Evolutionary conservation across 1,139 yeast species (phyloP).

Genomic region (Candida tropicalis): DNA sequence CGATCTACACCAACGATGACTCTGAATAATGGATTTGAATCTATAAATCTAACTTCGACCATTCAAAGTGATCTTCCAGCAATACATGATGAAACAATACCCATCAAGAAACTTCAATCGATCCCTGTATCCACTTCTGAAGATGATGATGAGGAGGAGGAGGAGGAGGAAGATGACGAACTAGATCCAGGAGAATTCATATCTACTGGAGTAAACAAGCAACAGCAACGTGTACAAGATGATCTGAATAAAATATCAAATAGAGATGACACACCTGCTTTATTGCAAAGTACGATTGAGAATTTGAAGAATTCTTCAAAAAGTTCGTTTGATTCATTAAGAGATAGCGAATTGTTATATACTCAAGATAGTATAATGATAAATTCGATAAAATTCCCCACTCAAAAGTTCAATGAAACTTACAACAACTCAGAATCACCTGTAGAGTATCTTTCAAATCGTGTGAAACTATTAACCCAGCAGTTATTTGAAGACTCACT

Average conservation of each 20-base stretch:
- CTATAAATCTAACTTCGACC: constrained; percentile 18
- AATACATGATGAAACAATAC: neutral
- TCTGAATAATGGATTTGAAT: constrained; percentile 16
- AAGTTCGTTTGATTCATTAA: constrained; percentile 9
- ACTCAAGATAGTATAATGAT: constrained; percentile 7
- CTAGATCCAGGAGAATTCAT: constrained; percentile 27
- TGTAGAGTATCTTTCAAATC: constrained; percentile 17
- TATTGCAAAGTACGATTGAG: constrained; percentile 2
- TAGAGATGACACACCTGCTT: neutral
- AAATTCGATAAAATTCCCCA: constrained; percentile 9
- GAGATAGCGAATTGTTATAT: constrained; percentile 6
- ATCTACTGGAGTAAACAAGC: constrained; percentile 7
- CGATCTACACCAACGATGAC: constrained; percentile 1
- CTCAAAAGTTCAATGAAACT: constrained; percentile 2
- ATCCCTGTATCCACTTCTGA: constrained; percentile 14
- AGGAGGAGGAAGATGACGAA: constrained; percentile 23
- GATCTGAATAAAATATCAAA: neutral
- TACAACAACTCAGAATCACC: constrained; percentile 14
- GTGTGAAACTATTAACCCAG: constrained; percentile 9
- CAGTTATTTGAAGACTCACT: constrained; percentile 13
- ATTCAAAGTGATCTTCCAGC: constrained; percentile 9
- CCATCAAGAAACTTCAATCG: constrained; percentile 12
- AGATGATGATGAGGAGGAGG: constrained; percentile 14
- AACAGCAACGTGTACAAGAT: neutral
- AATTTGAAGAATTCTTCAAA: neutral